A percentile compares a stretch with the other conserved stretches of the same genome.
phyloP scores from a whole-genome alignment of 2,329 filamentous ascomycete genomes.

The Colletotrichum sp. region DNA sequence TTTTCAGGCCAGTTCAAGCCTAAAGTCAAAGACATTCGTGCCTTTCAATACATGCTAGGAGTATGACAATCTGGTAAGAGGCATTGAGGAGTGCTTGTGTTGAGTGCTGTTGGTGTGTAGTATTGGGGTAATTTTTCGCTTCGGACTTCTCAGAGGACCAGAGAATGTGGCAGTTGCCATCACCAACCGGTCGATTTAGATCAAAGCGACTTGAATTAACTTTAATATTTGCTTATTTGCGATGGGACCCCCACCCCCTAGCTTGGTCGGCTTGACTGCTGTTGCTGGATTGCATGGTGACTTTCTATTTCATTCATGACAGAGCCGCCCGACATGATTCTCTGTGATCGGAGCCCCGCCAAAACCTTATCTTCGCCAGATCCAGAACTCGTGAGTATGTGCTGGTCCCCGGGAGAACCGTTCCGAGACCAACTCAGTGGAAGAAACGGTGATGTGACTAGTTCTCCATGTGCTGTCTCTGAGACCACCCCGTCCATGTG shows the following conservation, averaged over 20 bases:
- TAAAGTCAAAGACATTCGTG: not conserved
- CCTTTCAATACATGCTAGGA: not conserved
- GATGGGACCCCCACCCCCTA: not conserved
- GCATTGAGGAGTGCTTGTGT: not conserved
- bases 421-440: not conserved
- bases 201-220: not conserved
- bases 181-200: not conserved
- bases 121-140: not conserved
- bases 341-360: not conserved
- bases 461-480: not conserved
- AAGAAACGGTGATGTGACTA: not conserved
- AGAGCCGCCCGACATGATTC: not conserved
- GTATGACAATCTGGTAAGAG: not conserved
- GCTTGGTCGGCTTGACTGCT: not conserved
- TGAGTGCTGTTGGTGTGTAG: not conserved
- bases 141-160: not conserved
- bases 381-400: not conserved
- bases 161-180: not conserved
- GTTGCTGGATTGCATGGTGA: not conserved
- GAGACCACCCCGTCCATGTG: not conserved
- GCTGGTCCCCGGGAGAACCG: not conserved
- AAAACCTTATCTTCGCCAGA: not conserved
- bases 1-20: not conserved
- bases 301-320: not conserved
- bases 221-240: accelerated